Conservation (phyloP, 208 protist genomes). For the Trypanosoma boissoni region DNA sequence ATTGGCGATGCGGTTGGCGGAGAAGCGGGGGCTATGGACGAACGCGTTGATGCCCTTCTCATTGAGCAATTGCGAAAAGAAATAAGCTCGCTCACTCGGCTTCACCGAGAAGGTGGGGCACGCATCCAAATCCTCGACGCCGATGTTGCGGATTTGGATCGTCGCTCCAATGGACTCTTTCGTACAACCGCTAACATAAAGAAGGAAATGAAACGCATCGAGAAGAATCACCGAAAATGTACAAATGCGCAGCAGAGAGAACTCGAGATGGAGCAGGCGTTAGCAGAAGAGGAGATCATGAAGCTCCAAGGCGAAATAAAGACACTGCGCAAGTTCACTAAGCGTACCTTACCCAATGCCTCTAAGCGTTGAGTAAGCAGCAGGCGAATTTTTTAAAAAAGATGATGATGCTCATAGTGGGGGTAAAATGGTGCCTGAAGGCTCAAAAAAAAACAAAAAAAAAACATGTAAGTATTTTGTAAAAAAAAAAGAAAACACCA, state of each 20-base stretch:
- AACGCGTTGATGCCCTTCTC: slow-evolving; percentile 66
- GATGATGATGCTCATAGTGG: too few species aligned
- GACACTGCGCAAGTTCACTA: slow-evolving; percentile 24
- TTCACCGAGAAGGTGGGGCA: slow-evolving; percentile 37
- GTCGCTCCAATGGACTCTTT: slow-evolving; percentile 40
- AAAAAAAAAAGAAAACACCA: too few species aligned
- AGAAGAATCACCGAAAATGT: slow-evolving; percentile 57
- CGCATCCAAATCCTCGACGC: slow-evolving; percentile 57
- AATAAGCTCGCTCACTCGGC: slow-evolving; percentile 35
- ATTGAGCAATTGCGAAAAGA: slow-evolving; percentile 56
- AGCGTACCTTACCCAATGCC: too few species aligned
- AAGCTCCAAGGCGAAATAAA: slow-evolving; percentile 50
- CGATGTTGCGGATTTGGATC: slow-evolving; percentile 60
- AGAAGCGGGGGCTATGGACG: slow-evolving; percentile 40
- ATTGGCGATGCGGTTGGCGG: slow-evolving; percentile 65
- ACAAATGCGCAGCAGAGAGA: slow-evolving; percentile 45
- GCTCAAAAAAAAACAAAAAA: not conserved
- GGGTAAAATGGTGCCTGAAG: not conserved
- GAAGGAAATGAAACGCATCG: slow-evolving; percentile 48
- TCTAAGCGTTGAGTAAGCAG: too few species aligned
- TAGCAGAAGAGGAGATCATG: slow-evolving; percentile 44
- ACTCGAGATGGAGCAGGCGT: slow-evolving; percentile 38
- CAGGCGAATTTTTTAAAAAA: too few species aligned
- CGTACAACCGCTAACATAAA: slow-evolving; percentile 46
- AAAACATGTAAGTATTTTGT: not conserved